Evolutionary conservation across 495 filamentous ascomycete species (phyloP).

Genomic region (Chaetomium tenue): DNA sequence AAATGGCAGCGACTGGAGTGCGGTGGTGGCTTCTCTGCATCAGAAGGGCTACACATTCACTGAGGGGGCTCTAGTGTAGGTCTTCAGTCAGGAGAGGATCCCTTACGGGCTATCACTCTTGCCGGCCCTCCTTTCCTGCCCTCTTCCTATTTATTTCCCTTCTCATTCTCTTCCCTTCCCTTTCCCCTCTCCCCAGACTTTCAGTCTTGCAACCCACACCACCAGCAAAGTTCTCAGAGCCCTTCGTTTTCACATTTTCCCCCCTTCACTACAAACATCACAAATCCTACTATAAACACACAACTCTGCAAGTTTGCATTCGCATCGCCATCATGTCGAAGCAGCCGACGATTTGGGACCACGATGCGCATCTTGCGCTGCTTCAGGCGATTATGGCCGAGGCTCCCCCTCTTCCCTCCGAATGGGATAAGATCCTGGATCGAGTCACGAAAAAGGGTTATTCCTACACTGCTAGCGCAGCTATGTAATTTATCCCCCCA

Average conservation of each 20-base stretch:
- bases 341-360: slow-evolving; percentile 35
- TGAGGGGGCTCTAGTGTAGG: slow-evolving; percentile 37
- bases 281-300: background rate
- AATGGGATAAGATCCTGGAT: slow-evolving; percentile 32
- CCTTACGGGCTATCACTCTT: background rate
- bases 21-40: slow-evolving; percentile 20
- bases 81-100: background rate
- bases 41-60: slow-evolving; percentile 32
- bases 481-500: slow-evolving; percentile 27
- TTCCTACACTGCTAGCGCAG: slow-evolving; percentile 32
- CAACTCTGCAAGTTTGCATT: background rate
- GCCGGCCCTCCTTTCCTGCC: background rate
- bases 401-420: slow-evolving; percentile 15
- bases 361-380: slow-evolving; percentile 36
- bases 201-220: background rate
- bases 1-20: slow-evolving; percentile 20
- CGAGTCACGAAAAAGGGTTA: slow-evolving; percentile 28
- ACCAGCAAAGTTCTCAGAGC: background rate
- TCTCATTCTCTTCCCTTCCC: background rate
- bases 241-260: background rate
- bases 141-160: background rate
- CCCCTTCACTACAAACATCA: background rate
- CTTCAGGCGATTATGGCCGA: slow-evolving; percentile 33
- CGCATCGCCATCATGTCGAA: slow-evolving; percentile 24
- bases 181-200: background rate